Evolutionary conservation across 495 filamentous ascomycete genomes (phyloP).

Genomic region (Penicillium taxi): DNA sequence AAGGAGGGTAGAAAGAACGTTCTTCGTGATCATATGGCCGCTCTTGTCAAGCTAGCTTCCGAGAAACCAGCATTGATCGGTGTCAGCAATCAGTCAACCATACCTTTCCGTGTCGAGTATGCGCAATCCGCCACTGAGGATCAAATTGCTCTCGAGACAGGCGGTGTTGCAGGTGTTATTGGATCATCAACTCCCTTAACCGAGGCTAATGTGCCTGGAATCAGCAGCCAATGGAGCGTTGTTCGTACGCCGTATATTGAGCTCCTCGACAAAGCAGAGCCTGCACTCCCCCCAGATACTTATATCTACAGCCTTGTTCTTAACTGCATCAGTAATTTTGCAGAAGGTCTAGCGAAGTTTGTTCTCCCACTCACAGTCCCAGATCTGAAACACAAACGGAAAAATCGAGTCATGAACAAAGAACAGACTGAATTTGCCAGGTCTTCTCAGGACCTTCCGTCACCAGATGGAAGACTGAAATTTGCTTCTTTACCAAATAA

Average conservation of each 20-base stretch:
- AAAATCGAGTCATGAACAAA: slow-evolving; percentile 35
- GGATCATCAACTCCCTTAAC: slow-evolving; percentile 60
- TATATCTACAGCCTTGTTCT: slow-evolving; percentile 88
- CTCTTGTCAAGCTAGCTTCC: slow-evolving; percentile 78
- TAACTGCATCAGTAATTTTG: slow-evolving; percentile 77
- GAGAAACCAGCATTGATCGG: slow-evolving; percentile 87
- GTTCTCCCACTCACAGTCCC: slow-evolving; percentile 82
- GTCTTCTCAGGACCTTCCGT: slow-evolving; percentile 34
- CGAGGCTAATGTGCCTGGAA: slow-evolving; percentile 58
- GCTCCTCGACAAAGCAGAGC: slow-evolving; percentile 84
- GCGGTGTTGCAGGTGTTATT: slow-evolving; percentile 81
- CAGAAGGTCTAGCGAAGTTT: slow-evolving; percentile 87
- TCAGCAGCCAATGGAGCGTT: slow-evolving; percentile 85
- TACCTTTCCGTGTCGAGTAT: slow-evolving; percentile 47
- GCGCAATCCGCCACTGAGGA: slow-evolving; percentile 51
- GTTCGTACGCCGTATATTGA: slow-evolving; percentile 86
- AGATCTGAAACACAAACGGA: slow-evolving; percentile 45
- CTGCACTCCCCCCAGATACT: slow-evolving; percentile 76
- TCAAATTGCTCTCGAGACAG: slow-evolving; percentile 78
- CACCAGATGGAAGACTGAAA: slow-evolving; percentile 24
- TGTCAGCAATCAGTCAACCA: slow-evolving; percentile 74
- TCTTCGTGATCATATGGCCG: slow-evolving; percentile 69
- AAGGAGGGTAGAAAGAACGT: slow-evolving; percentile 65
- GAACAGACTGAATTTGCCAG: slow-evolving; percentile 31
- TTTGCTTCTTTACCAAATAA: slow-evolving; percentile 41